Evolutionary conservation across 495 filamentous ascomycete genomes (phyloP).

Genomic region (Xylaria scruposa): DNA sequence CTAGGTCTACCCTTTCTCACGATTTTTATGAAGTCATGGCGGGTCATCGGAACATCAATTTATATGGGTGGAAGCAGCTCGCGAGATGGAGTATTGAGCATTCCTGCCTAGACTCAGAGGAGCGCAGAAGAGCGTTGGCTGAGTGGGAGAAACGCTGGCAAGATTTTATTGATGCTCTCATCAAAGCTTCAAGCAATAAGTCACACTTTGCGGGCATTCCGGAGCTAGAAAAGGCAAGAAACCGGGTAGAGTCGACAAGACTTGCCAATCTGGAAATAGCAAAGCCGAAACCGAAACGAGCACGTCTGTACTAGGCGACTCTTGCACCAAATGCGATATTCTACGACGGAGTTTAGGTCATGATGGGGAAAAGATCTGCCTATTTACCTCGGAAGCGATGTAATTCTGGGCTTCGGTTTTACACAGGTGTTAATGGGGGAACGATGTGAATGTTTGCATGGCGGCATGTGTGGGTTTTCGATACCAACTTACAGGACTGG

Average conservation of each 20-base stretch:
- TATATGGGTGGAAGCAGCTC: conserved; percentile 61
- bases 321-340: not conserved
- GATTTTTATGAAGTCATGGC: conserved; percentile 64
- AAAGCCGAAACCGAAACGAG: not conserved
- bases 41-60: conserved; percentile 57
- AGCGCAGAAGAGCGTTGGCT: conserved; percentile 38
- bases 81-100: conserved; percentile 62
- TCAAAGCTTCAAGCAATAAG: not conserved
- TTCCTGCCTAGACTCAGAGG: conserved; percentile 50
- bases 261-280: not conserved
- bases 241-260: not conserved
- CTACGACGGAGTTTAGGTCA: not conserved
- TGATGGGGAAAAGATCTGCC: not conserved
- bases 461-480: not conserved
- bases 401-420: not conserved
- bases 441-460: not conserved
- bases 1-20: conserved; percentile 61
- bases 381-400: not conserved
- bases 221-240: not conserved
- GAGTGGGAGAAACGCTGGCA: conserved; percentile 56
- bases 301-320: not conserved
- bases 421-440: not conserved
- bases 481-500: not conserved
- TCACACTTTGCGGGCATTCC: not conserved
- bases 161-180: conserved; percentile 43